Evolutionary conservation across 2,329 filamentous ascomycete genomes (phyloP).

Genomic region (Cytospora schulzeri): DNA sequence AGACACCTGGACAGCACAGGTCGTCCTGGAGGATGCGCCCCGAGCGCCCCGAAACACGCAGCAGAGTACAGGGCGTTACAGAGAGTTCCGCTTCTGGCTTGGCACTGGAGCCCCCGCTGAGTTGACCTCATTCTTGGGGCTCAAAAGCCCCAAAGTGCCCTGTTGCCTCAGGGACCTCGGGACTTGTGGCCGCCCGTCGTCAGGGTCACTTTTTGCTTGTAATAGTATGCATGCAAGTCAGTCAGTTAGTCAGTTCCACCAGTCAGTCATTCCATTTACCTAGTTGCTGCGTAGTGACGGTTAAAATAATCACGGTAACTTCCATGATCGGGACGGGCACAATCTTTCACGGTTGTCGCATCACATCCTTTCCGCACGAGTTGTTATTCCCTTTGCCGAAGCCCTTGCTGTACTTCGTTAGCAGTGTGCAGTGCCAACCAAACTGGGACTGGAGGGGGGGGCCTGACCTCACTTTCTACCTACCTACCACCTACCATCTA

Average conservation of each 20-base stretch:
- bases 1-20: background rate
- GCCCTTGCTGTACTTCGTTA: background rate
- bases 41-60: background rate
- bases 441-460: background rate
- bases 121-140: background rate
- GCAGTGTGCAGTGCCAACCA: background rate
- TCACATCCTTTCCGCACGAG: background rate
- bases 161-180: conserved; percentile 1
- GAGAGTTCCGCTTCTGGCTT: background rate
- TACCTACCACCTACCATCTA: background rate
- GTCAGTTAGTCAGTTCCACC: background rate
- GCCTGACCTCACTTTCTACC: background rate
- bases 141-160: background rate
- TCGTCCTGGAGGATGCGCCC: background rate
- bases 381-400: background rate
- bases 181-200: background rate
- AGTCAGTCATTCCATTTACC: background rate
- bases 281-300: background rate
- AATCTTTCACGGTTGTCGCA: background rate
- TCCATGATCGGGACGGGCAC: background rate
- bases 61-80: background rate
- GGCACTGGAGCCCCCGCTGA: background rate
- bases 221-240: too few relatives aligned
- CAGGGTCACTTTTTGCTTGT: background rate
- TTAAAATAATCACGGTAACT: background rate